Conservation (phyloP, 2,329 filamentous ascomycete genomes). For the Eurotiales sp. region DNA sequence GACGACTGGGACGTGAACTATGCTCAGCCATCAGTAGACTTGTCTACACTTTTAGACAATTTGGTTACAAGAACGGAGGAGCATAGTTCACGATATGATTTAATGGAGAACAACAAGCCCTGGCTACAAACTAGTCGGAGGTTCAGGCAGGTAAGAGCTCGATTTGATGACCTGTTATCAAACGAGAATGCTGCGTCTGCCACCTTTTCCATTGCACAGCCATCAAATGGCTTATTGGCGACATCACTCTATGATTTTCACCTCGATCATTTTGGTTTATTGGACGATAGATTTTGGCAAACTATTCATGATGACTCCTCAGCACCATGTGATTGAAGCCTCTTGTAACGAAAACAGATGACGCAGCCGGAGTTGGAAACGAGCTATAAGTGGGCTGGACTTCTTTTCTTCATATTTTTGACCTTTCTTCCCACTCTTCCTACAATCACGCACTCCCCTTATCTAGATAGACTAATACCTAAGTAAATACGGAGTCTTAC, state of each 20-base stretch:
- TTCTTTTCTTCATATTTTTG: too few relatives aligned
- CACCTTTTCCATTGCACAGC: slow-evolving; percentile 1
- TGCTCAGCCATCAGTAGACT: slow-evolving; percentile 5
- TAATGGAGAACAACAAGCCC: slow-evolving; percentile 8
- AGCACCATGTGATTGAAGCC: slow-evolving; percentile 1
- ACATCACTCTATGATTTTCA: slow-evolving; percentile 5
- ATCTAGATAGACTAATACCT: too few relatives aligned
- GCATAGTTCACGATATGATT: slow-evolving; percentile 2
- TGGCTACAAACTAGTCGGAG: slow-evolving; percentile 10
- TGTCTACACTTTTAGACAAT: slow-evolving; percentile 4
- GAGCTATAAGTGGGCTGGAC: too few relatives aligned
- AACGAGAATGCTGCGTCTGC: slow-evolving; percentile 6
- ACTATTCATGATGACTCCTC: slow-evolving; percentile 6
- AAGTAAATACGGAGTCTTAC: too few relatives aligned
- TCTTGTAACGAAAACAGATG: too few relatives aligned
- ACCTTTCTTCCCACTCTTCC: too few relatives aligned
- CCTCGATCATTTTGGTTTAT: slow-evolving; percentile 6
- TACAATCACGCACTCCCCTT: too few relatives aligned
- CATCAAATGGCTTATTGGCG: slow-evolving; percentile 5
- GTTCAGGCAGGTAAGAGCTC: slow-evolving; percentile 4
- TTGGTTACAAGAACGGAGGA: slow-evolving; percentile 5
- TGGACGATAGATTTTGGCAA: slow-evolving; percentile 8
- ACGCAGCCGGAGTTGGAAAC: too few relatives aligned
- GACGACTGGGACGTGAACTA: slow-evolving; percentile 10
- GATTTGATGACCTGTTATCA: slow-evolving; percentile 9